phyloP scores from a whole-genome alignment of 441 rosid species.

The Sinapis alba region DNA sequence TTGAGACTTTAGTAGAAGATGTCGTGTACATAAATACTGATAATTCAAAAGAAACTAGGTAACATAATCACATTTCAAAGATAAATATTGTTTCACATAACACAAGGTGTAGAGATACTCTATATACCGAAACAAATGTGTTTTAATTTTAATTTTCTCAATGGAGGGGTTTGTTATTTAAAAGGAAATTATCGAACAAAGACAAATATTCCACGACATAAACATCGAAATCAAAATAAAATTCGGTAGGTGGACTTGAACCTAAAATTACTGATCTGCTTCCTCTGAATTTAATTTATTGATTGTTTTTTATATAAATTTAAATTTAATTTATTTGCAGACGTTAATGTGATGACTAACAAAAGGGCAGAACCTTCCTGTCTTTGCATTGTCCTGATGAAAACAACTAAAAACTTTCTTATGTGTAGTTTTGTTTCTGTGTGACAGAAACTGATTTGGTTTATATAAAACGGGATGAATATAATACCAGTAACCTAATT shows the following conservation, averaged over 20 bases:
- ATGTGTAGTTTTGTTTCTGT: not conserved
- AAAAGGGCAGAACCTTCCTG: slow-evolving; percentile 25
- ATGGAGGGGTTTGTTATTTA: slow-evolving; percentile 2
- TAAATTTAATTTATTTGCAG: not conserved
- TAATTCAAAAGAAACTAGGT: not conserved
- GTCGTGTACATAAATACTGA: not conserved
- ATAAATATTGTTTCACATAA: not conserved
- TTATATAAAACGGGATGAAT: not conserved
- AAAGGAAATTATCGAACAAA: not conserved
- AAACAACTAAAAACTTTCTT: slow-evolving; percentile 20
- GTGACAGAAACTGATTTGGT: not conserved
- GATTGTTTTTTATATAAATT: not conserved
- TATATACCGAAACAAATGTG: not conserved
- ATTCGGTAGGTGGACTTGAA: slow-evolving; percentile 21
- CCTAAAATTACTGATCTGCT: slow-evolving; percentile 10
- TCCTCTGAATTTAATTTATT: not conserved
- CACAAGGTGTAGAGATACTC: not conserved
- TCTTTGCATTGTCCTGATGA: slow-evolving; percentile 28
- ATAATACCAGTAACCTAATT: not conserved
- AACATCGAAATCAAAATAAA: slow-evolving; percentile 31
- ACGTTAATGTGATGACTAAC: slow-evolving; percentile 14
- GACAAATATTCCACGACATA: slow-evolving; percentile 34
- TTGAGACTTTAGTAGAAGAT: slow-evolving; percentile 24
- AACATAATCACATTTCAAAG: not conserved
- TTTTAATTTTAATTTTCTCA: not conserved